Evolutionary conservation across 2,329 filamentous ascomycete genomes (phyloP), one percentile per base, ranked within the genome.

Genomic region (Fusarium verticillioides): DNA sequence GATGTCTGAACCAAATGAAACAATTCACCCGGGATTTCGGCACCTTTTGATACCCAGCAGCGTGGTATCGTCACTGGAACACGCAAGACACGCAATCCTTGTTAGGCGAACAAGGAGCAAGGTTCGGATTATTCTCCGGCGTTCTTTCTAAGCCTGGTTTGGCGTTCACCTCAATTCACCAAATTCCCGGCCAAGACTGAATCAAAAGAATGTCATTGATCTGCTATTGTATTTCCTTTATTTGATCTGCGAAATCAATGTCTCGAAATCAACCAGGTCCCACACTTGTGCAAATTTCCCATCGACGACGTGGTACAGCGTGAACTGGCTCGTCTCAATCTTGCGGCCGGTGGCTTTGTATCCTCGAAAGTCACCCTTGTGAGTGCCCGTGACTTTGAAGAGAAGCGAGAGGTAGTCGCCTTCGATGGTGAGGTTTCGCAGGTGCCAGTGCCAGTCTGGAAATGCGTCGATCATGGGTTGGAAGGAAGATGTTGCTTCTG

Each of bases 181-280:
- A 13, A 26, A 37, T 36, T 28, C 19, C 19, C 8, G 9, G 40
- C 9, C 34, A 34, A 49, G 7, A 49, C 30, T 58, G 54, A 58
- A 58, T 36, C 54, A 28, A 3, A n/a, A 36, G 30, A n/a, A 56
- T 23, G 26, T 30, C 21, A 56, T 42, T 42, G 43, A 50, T 50
- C 42, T n/a, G 3, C 56, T 21, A 9, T 50, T 50, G 4, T 7
- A n/a, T 19, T 30, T 34, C 12, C 43, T 50, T 19, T 47, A 47
- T 26, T 67, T 53, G 23, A 67, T 67, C 63, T 67, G 65, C 0
- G 60, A 36, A 15, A 68, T 36, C 63, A 68, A 30, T 1, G 54
- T 36, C 9, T 37, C 46, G 23, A 67, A 68, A 21, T 68, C 65
- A 32, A 67, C n/a, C 28, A 68, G 18, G 23, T 68, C 65, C 65